Percentiles rank a stretch among this genome's conserved stretches.
These are phyloP conservation scores for Globisporangium spiculum DNA, from an alignment of 352 stramenopile genomes.

Conservation along the genomic window DNA sequence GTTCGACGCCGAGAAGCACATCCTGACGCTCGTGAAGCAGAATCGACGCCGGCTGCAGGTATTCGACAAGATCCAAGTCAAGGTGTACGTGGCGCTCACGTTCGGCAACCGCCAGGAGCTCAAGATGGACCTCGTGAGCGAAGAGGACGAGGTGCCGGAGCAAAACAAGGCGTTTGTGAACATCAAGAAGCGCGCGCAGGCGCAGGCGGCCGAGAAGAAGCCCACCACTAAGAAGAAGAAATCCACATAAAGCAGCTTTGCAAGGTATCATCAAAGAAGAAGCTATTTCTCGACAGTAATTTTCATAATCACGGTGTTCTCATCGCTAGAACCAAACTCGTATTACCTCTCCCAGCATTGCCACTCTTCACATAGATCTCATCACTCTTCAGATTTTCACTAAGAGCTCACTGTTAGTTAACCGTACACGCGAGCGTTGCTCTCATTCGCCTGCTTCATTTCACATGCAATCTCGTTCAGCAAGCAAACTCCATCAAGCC, in stretches of 20 bases:
- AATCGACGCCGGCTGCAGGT: slow-evolving; percentile 57
- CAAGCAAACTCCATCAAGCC: too few relatives aligned
- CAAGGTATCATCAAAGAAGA: too few relatives aligned
- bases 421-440: too few relatives aligned
- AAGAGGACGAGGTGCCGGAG: slow-evolving; percentile 32
- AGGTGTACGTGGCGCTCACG: slow-evolving; percentile 73
- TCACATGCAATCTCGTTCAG: too few relatives aligned
- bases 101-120: slow-evolving; percentile 83
- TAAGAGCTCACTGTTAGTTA: too few relatives aligned
- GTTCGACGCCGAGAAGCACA: slow-evolving; percentile 53
- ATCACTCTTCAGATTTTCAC: too few relatives aligned
- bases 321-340: too few relatives aligned
- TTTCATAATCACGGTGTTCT: too few relatives aligned
- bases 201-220: not conserved
- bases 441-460: too few relatives aligned
- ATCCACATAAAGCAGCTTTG: not conserved
- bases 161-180: slow-evolving; percentile 1
- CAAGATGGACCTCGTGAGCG: slow-evolving; percentile 73
- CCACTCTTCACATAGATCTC: too few relatives aligned
- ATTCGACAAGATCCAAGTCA: slow-evolving; percentile 78
- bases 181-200: slow-evolving; percentile 13
- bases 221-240: slow-evolving; percentile 17
- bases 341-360: too few relatives aligned
- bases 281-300: too few relatives aligned
- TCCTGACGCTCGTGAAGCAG: slow-evolving; percentile 58